Evolutionary conservation across 1,139 yeast species (phyloP).

Genomic region (Meyerozyma elateridarum): DNA sequence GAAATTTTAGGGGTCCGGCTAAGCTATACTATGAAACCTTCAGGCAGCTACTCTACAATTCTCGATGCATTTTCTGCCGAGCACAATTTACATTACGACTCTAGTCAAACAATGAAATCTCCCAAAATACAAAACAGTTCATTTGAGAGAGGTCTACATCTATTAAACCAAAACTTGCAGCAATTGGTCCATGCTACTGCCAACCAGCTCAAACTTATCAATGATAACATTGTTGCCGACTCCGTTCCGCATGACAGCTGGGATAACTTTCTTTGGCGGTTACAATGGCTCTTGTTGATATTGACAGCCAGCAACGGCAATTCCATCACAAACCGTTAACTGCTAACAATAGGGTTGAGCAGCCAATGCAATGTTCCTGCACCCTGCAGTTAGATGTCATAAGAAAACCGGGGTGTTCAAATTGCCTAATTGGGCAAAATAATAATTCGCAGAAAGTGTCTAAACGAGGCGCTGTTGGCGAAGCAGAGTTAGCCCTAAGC

Average conservation of each 20-base stretch:
- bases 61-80: conserved; percentile 20
- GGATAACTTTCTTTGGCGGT: conserved; percentile 41
- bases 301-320: conserved; percentile 25
- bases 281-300: conserved; percentile 33
- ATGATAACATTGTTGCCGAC: conserved; percentile 11
- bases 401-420: too few species aligned
- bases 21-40: conserved; percentile 23
- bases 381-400: too few species aligned
- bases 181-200: conserved; percentile 23
- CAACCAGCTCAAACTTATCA: conserved; percentile 15
- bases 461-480: too few species aligned
- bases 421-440: conserved; percentile 1
- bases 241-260: conserved; percentile 36
- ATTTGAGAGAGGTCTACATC: conserved; percentile 32
- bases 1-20: conserved; percentile 23
- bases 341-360: too few species aligned
- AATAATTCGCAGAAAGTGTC: not conserved
- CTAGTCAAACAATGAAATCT: conserved; percentile 19
- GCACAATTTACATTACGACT: conserved; percentile 29
- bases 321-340: not conserved
- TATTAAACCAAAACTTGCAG: conserved; percentile 31
- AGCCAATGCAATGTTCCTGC: too few species aligned
- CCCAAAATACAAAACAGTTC: conserved; percentile 19
- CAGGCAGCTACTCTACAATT: conserved; percentile 23
- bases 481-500: too few species aligned